Evolutionary conservation across 2,329 filamentous ascomycete species (phyloP).

Genomic region (Aureobasidium sp.): DNA sequence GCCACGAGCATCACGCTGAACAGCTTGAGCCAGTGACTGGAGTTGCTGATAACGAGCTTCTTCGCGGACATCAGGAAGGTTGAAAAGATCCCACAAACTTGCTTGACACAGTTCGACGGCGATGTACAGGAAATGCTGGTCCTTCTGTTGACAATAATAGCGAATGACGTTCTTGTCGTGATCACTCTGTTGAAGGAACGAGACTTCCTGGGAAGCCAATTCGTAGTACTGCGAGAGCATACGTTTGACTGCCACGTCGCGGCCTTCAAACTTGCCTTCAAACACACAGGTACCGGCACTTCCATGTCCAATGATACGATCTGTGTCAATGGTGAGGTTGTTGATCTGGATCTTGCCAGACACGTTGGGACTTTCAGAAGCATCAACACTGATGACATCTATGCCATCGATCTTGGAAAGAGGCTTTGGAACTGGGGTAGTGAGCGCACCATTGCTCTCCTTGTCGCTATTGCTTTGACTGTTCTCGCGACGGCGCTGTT

Average conservation of each 20-base stretch:
- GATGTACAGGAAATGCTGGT: slow-evolving; percentile 89
- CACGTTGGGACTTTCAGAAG: slow-evolving; percentile 35
- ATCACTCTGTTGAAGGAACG: slow-evolving; percentile 83
- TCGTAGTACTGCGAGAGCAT: slow-evolving; percentile 96
- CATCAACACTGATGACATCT: slow-evolving; percentile 39
- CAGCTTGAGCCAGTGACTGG: slow-evolving; percentile 60
- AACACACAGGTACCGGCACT: slow-evolving; percentile 98
- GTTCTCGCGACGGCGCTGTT: slow-evolving; percentile 16
- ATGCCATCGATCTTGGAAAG: slow-evolving; percentile 23
- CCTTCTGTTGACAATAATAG: slow-evolving; percentile 87
- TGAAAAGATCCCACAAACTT: slow-evolving; percentile 86
- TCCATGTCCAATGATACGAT: slow-evolving; percentile 61
- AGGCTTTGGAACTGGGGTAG: slow-evolving; percentile 24
- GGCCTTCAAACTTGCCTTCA: slow-evolving; percentile 85
- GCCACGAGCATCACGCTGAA: slow-evolving; percentile 67
- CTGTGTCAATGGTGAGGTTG: slow-evolving; percentile 53
- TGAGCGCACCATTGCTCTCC: slow-evolving; percentile 26
- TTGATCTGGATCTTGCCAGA: slow-evolving; percentile 51
- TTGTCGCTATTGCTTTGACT: slow-evolving; percentile 16
- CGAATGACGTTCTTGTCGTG: slow-evolving; percentile 95
- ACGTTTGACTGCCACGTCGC: slow-evolving; percentile 89
- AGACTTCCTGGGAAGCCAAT: slow-evolving; percentile 89
- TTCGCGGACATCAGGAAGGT: slow-evolving; percentile 48
- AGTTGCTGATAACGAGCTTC: slow-evolving; percentile 32
- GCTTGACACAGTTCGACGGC: slow-evolving; percentile 90